Percentiles rank a stretch among this genome's conserved stretches.
Evolutionary conservation across 768 basidiomycete species (phyloP).

Genomic region (Tricholoma sp.): DNA sequence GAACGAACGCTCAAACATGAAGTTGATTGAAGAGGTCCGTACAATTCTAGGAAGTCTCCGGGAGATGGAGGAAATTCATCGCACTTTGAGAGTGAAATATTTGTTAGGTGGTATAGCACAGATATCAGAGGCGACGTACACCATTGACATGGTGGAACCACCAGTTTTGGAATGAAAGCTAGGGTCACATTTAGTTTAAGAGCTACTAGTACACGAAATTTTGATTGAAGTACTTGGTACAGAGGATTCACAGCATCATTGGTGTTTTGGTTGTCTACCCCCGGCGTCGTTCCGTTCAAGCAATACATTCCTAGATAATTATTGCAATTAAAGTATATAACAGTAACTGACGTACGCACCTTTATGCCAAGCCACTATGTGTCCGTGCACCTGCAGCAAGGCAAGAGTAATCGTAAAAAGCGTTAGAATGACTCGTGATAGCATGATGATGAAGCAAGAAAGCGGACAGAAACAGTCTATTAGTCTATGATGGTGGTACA

Average conservation of each 20-base stretch:
- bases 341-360: background rate
- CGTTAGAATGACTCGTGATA: background rate
- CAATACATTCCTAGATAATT: conserved; percentile 37
- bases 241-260: conserved; percentile 37
- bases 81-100: conserved; percentile 25
- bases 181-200: background rate
- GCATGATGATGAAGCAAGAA: background rate
- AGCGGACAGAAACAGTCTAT: background rate
- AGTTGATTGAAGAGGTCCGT: conserved; percentile 4
- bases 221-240: conserved; percentile 31
- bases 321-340: background rate
- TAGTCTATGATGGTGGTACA: background rate
- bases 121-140: conserved; percentile 17
- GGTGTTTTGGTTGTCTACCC: conserved; percentile 30
- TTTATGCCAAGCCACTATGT: conserved; percentile 15
- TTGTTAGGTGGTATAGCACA: background rate
- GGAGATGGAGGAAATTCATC: conserved; percentile 36
- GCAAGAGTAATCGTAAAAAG: conserved; percentile 2
- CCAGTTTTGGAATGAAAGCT: conserved; percentile 16
- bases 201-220: background rate
- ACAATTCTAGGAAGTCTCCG: conserved; percentile 41
- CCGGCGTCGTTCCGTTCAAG: conserved; percentile 28
- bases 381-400: conserved; percentile 11
- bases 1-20: background rate
- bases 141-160: conserved; percentile 30